phyloP scores from a whole-genome alignment of 768 basidiomycete species.

The Bullera alba region DNA sequence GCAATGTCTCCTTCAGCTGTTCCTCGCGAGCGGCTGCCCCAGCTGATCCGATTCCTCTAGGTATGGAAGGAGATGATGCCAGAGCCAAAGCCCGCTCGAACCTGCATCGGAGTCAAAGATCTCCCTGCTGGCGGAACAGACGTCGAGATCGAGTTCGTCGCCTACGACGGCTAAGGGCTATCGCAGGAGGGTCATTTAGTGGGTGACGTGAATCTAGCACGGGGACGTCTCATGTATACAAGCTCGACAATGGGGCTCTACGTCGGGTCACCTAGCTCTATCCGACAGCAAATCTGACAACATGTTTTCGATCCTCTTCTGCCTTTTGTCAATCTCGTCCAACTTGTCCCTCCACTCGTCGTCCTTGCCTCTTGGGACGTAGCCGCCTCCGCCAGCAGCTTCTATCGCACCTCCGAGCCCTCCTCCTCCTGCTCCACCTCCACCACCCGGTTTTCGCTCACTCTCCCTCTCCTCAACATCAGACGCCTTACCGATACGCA shows the following conservation, averaged over 20 bases:
- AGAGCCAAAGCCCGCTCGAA: constrained; percentile 41
- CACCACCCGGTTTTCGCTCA: not conserved
- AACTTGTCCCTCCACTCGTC: constrained; percentile 5
- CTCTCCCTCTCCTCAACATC: constrained; percentile 8
- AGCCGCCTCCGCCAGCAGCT: too few species aligned
- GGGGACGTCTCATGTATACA: too few species aligned
- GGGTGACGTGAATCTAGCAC: too few species aligned
- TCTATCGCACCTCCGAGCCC: not conserved
- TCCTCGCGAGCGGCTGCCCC: too few species aligned
- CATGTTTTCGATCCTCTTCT: constrained; percentile 38
- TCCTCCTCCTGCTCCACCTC: constrained; percentile 3
- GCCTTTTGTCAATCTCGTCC: constrained; percentile 34
- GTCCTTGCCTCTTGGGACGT: too few species aligned
- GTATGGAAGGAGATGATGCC: constrained; percentile 40
- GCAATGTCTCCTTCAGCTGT: not conserved
- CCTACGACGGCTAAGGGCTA: constrained; percentile 39
- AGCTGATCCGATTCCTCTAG: constrained; percentile 11
- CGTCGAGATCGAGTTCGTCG: constrained; percentile 42
- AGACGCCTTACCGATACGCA: constrained; percentile 28
- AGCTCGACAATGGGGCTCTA: too few species aligned
- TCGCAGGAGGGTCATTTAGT: too few species aligned
- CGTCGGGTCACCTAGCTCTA: too few species aligned
- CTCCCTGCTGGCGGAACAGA: constrained; percentile 41
- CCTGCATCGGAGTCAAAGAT: constrained; percentile 40
- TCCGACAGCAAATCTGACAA: constrained; percentile 29